These are phyloP conservation scores for Globisporangium viniferum DNA, from an alignment of 352 stramenopile genomes.

Conservation along the genomic window DNA sequence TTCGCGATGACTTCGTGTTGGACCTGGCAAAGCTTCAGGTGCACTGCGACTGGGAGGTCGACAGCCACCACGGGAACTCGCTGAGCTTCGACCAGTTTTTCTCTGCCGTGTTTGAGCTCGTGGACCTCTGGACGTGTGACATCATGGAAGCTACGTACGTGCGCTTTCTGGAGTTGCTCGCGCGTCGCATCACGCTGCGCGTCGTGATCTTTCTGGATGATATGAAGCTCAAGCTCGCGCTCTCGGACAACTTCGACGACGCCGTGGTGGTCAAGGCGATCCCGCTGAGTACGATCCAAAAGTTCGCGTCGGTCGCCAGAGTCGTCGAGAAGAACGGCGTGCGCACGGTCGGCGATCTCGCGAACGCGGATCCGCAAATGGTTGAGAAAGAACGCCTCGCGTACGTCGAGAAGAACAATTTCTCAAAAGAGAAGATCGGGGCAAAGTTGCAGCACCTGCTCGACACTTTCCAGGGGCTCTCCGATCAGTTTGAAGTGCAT, in stretches of 20 bases:
- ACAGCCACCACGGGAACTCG: constrained; percentile 55
- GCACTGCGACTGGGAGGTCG: constrained; percentile 74
- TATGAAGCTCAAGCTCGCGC: constrained; percentile 58
- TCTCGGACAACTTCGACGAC: constrained; percentile 75
- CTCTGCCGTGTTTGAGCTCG: constrained; percentile 67
- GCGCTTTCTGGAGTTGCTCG: constrained; percentile 64
- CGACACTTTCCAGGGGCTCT: constrained; percentile 55
- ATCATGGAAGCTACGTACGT: constrained; percentile 63
- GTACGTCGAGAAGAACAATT: constrained; percentile 49
- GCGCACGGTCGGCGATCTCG: constrained; percentile 62
- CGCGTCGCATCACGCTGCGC: constrained; percentile 58
- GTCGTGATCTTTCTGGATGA: constrained; percentile 72
- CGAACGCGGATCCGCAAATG: constrained; percentile 41
- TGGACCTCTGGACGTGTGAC: constrained; percentile 83
- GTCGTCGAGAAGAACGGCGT: constrained; percentile 51
- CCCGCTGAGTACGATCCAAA: constrained; percentile 61
- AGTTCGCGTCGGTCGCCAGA: constrained; percentile 56
- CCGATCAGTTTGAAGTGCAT: constrained; percentile 47
- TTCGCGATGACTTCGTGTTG: constrained; percentile 68
- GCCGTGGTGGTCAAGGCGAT: constrained; percentile 75
- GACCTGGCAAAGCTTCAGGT: constrained; percentile 57
- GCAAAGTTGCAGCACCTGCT: constrained; percentile 56
- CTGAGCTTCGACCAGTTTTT: constrained; percentile 69
- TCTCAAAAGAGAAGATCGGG: constrained; percentile 51
- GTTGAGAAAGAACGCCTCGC: constrained; percentile 50